Evolutionary conservation across 768 basidiomycete species (phyloP), one percentile per base, ranked within the genome.

Genomic region (Russula dissimulans): DNA sequence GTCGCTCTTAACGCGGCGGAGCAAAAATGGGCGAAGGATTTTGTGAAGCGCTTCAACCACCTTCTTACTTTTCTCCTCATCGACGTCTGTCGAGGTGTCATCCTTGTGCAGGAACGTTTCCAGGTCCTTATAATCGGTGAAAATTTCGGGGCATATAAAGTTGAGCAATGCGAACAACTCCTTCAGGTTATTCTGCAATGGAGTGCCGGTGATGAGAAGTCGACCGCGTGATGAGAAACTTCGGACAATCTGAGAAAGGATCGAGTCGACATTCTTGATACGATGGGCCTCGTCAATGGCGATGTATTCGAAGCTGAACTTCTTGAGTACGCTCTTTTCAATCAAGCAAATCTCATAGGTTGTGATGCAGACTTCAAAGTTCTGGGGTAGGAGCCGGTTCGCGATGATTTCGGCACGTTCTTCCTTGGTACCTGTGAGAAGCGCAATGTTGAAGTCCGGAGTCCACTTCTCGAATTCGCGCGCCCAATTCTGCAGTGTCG

Each of bases 241-340:
- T 51, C 95, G 83, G 50, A 98, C 92, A 68, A 99, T 97, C 73
- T 97, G 92, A 15, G 87, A 86, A 15, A 99, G 81, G 67, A 98
- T 87, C 12, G 92, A 95, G 71, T 97, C 92, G 66, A 95, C 94
- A 71, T 98, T 98, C 77, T 98, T 98, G 81, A 99, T 99, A 26
- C 97, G 88, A 69, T 99, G 95, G 0, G 95, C 95, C 74, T 99
- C 95, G 74, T 99, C 95, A 68, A 99, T 98, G 65, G 89, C 83
- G 72, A 97, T 97, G 74, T 98, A 98, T 72, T 95, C 91, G 77
- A 97, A 98, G 0, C 87, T 88, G 71, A 97, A 91, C 72, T 95
- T 95, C 74, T 91, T 92, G 63, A 98, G 78, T 0, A 87, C 81
- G n/a, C 83, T 79, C 73, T 93, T 93, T 71, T 99, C 97, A 66